phyloP scores from a whole-genome alignment of 2,329 filamentous ascomycete species.

The Talaromyces marneffei region DNA sequence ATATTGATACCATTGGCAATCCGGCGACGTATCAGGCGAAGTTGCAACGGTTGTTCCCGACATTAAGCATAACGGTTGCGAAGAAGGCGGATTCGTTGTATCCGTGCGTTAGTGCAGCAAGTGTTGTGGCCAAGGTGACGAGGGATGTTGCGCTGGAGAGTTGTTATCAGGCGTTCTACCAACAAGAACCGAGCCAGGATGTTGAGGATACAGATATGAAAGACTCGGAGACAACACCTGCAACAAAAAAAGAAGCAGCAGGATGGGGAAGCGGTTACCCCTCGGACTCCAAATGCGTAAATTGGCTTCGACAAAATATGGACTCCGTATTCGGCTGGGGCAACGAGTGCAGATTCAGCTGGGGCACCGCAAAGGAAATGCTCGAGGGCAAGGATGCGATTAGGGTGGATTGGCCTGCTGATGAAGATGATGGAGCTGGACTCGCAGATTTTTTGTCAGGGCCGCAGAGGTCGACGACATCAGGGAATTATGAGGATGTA shows the following conservation, averaged over 20 bases:
- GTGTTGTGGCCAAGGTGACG: constrained; percentile 93
- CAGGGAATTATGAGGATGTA: constrained; percentile 62
- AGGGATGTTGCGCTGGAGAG: constrained; percentile 82
- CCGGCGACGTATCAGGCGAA: constrained; percentile 78
- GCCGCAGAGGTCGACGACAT: constrained; percentile 27
- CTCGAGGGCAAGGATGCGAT: constrained; percentile 68
- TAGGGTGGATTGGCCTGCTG: constrained; percentile 76
- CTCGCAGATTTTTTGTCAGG: constrained; percentile 70
- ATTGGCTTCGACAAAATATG: constrained; percentile 81
- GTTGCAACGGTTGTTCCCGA: constrained; percentile 78
- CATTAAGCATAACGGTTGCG: constrained; percentile 65
- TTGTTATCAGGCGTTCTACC: constrained; percentile 56
- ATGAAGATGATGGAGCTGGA: constrained; percentile 63
- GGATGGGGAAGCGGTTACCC: constrained; percentile 93
- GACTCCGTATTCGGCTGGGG: constrained; percentile 95
- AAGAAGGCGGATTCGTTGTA: constrained; percentile 93
- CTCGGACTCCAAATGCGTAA: constrained; percentile 71
- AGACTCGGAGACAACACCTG: constrained; percentile 28
- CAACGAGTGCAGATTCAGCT: constrained; percentile 85
- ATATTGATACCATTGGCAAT: constrained; percentile 88
- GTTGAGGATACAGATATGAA: constrained; percentile 15
- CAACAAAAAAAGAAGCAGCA: background rate
- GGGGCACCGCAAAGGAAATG: constrained; percentile 92
- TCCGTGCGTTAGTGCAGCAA: constrained; percentile 87
- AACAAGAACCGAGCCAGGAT: constrained; percentile 21